Conservation (phyloP, 108 stramenopile genomes). For the Cyclotella atomus region DNA sequence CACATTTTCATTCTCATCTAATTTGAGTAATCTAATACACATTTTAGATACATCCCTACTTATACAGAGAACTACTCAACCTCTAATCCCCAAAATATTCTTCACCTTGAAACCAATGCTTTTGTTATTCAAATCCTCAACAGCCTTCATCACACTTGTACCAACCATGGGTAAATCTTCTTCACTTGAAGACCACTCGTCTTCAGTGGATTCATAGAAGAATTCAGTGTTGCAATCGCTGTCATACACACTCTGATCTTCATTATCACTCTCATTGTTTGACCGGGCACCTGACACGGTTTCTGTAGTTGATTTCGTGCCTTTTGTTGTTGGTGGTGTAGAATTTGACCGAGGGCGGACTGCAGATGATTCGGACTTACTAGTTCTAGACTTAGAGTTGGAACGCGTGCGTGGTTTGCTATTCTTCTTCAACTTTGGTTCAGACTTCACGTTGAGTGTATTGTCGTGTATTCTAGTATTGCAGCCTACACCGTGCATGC, state of each 20-base stretch:
- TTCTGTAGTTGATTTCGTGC: background rate
- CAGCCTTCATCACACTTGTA: slow-evolving; percentile 25
- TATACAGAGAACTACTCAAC: background rate
- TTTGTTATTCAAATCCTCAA: slow-evolving; percentile 29
- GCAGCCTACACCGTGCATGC: slow-evolving; percentile 3
- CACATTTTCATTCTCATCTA: too few species aligned
- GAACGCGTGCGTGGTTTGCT: background rate
- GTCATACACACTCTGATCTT: slow-evolving; percentile 15
- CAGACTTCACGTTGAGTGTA: background rate
- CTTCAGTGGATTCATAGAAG: slow-evolving; percentile 31
- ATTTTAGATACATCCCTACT: background rate
- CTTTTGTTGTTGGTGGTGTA: background rate
- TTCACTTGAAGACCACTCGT: slow-evolving; percentile 3
- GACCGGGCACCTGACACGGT: background rate
- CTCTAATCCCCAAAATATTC: slow-evolving; percentile 12
- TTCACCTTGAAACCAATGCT: slow-evolving; percentile 5
- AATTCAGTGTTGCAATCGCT: slow-evolving; percentile 33
- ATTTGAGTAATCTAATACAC: too few species aligned
- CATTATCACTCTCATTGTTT: background rate
- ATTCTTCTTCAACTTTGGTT: background rate
- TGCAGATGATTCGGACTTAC: background rate
- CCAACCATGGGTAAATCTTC: slow-evolving; percentile 10
- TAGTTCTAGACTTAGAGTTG: background rate
- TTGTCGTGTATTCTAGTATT: background rate
- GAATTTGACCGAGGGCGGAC: background rate